These are phyloP conservation scores for Erysiphe pulchra DNA, from an alignment of 2,329 filamentous ascomycete genomes.

Conservation along the genomic window DNA sequence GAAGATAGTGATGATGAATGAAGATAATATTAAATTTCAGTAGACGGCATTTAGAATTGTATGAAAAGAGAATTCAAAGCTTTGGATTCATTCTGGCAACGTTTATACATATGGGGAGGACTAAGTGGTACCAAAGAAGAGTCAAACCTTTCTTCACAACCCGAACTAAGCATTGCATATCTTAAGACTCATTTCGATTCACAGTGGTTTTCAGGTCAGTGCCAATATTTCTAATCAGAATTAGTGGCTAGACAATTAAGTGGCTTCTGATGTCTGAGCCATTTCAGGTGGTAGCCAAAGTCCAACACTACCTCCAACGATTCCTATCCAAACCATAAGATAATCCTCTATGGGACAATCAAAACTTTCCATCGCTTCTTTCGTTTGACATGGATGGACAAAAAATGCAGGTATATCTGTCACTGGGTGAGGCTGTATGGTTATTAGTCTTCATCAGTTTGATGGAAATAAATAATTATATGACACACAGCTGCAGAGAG, in stretches of 20 bases:
- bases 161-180: no score
- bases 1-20: conserved; percentile 22
- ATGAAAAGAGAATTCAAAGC: neutral
- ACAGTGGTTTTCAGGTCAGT: no score
- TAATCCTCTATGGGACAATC: conserved; percentile 38
- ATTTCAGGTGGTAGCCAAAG: conserved; percentile 52
- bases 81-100: no score
- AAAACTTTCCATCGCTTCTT: conserved; percentile 49
- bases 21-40: neutral
- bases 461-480: neutral
- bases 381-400: conserved; percentile 76
- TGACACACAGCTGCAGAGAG: conserved; percentile 51
- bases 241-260: no score
- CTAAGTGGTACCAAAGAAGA: no score
- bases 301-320: conserved; percentile 58
- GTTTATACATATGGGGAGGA: no score
- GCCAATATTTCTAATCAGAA: no score
- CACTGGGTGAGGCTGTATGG: conserved; percentile 35
- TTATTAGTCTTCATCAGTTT: neutral
- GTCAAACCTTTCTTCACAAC: no score
- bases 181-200: no score
- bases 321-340: conserved; percentile 69
- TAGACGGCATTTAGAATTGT: neutral
- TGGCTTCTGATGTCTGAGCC: conserved; percentile 13
- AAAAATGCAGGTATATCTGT: conserved; percentile 63